A percentile compares a stretch with the other conserved stretches of the same genome.
Evolutionary conservation across 2,329 filamentous ascomycete species (phyloP).

Genomic region (Penicillium vulpinum): DNA sequence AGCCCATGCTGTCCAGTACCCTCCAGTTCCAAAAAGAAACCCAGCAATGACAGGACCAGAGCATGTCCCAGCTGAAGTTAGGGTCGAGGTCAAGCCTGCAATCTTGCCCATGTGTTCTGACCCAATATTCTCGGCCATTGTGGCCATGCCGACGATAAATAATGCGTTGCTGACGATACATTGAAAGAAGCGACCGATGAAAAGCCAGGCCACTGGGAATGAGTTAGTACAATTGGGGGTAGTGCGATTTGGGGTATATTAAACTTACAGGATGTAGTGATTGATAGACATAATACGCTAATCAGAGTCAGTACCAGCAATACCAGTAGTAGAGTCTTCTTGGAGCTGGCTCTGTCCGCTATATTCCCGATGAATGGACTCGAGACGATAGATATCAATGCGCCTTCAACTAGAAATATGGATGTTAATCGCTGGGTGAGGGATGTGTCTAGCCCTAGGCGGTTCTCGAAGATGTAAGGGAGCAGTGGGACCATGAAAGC

Average conservation of each 20-base stretch:
- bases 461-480: constrained; percentile 19
- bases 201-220: constrained; percentile 6
- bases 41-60: constrained; percentile 29
- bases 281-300: constrained; percentile 11
- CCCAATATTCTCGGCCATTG: constrained; percentile 16
- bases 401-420: constrained; percentile 22
- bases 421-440: constrained; percentile 17
- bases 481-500: constrained; percentile 24
- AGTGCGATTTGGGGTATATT: background rate
- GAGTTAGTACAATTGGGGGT: background rate
- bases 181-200: constrained; percentile 18
- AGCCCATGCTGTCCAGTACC: constrained; percentile 31
- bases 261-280: constrained; percentile 6
- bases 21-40: constrained; percentile 22
- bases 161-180: constrained; percentile 13
- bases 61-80: constrained; percentile 19
- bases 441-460: constrained; percentile 13
- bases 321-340: constrained; percentile 12
- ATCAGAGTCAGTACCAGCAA: constrained; percentile 11
- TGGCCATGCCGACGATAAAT: constrained; percentile 15
- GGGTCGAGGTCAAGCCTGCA: constrained; percentile 7
- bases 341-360: constrained; percentile 15
- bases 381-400: constrained; percentile 18
- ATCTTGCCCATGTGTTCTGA: constrained; percentile 18
- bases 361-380: constrained; percentile 20